Conservation (phyloP, 768 basidiomycete species). For the Termitomyces eurrhizus region DNA sequence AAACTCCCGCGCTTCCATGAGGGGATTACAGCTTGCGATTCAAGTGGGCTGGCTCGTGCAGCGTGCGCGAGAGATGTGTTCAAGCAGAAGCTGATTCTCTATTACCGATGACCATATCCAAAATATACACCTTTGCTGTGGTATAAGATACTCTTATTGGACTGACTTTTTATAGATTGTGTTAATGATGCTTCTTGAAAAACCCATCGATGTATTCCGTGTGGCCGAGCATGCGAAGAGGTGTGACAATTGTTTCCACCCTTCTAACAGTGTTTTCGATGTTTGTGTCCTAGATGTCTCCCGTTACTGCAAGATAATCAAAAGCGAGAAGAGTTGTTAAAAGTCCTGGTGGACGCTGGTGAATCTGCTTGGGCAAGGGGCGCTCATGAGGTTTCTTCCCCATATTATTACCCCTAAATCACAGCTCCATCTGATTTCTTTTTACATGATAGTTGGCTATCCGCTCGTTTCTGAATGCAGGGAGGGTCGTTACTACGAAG, state of each 20-base stretch:
- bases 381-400: constrained; percentile 59
- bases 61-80: constrained; percentile 68
- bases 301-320: constrained; percentile 56
- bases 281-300: constrained; percentile 43
- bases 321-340: constrained; percentile 56
- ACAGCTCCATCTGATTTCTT: not conserved
- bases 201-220: constrained; percentile 58
- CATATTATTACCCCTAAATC: too few species aligned
- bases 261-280: not conserved
- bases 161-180: constrained; percentile 43
- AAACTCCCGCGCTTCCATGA: constrained; percentile 57
- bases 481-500: constrained; percentile 46
- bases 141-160: not conserved
- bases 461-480: constrained; percentile 61
- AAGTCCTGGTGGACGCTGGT: constrained; percentile 62
- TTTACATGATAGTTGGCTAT: constrained; percentile 45
- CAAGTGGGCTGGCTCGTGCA: constrained; percentile 74
- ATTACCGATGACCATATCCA: constrained; percentile 45
- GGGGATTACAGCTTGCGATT: constrained; percentile 62
- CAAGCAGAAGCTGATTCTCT: constrained; percentile 54
- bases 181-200: constrained; percentile 66
- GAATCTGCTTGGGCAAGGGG: constrained; percentile 70
- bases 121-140: constrained; percentile 43
- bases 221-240: constrained; percentile 68
- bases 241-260: constrained; percentile 24